Base-by-base conservation (phyloP, 805 yeast genomes). In the Candida lessepsii region DNA sequence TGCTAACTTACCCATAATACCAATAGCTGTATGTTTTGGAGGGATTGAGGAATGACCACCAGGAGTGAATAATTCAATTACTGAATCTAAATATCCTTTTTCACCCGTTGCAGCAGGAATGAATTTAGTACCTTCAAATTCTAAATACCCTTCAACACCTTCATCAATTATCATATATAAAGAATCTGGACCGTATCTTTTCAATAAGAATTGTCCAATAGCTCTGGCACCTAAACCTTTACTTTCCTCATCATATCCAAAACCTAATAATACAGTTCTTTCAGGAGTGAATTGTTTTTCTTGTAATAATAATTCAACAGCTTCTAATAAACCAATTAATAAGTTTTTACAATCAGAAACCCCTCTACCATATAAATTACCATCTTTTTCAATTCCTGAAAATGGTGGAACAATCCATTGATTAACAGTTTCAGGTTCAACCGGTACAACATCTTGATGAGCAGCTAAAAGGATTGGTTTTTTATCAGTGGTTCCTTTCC, bases 1-100 rank as follows among this genome's bases (percentile, higher is more conserved):
- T 14, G 72, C 59, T 41, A 75, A 55, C 41, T 65, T 63, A 3
- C 75, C 61, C 53, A 73, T 55, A 3, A 73, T 59, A 0, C 80
- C 79, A 48, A 74, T 73, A 1, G 70, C 54, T 0, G 79, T 73
- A 50, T 73, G 75, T 15, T 61, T 56, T 13, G 75, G 77, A 4
- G 80, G 79, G 14, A 73, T 56, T 0, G 75, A 68, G 0, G 78
- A 71, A 51, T 74, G 80, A 0, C 79, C 79, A 17, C 79, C 80
- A 4, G 72, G 73, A 5, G 75, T 66, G 32, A 49, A 62, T 26
- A 74, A 51, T 16, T 61, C 66, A 29, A 74, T 58, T n/a, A 54
- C 45, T 2, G 73, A 51, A 50, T 74, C 63, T 28, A 71, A 43
- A 41, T 67, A 61, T 0, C 80, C 80, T 52, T 74, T 74, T 48